These are phyloP conservation scores for Zarea fungicola DNA, from an alignment of 2,329 filamentous ascomycete species.

Conservation along the genomic window DNA sequence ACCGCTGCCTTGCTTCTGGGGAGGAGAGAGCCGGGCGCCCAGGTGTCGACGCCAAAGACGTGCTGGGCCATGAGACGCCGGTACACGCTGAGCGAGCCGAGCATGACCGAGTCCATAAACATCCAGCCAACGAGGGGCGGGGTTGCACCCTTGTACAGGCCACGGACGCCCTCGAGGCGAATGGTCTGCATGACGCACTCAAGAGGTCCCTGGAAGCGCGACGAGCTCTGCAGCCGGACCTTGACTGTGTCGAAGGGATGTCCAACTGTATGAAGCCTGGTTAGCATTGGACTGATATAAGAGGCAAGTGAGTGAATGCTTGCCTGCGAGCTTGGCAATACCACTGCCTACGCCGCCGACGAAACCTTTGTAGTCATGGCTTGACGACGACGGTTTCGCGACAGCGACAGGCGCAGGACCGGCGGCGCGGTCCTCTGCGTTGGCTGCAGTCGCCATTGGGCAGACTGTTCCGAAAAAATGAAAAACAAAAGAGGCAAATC, in stretches of 20 bases:
- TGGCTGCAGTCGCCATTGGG: background rate
- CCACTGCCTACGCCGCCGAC: slow-evolving; percentile 95
- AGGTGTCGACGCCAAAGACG: slow-evolving; percentile 56
- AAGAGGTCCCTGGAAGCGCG: slow-evolving; percentile 78
- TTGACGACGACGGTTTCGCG: slow-evolving; percentile 22
- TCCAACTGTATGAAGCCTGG: slow-evolving; percentile 40
- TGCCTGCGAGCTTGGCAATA: slow-evolving; percentile 81
- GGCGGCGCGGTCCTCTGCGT: background rate
- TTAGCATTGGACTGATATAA: slow-evolving; percentile 5
- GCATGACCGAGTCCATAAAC: slow-evolving; percentile 91
- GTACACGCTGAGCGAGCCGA: slow-evolving; percentile 87
- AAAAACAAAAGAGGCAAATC: no score
- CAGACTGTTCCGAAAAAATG: no score
- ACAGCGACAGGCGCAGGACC: slow-evolving; percentile 20
- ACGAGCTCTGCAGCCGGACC: slow-evolving; percentile 80
- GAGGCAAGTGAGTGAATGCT: background rate
- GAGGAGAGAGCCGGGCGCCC: slow-evolving; percentile 23
- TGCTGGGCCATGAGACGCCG: slow-evolving; percentile 76
- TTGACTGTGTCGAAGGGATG: slow-evolving; percentile 94
- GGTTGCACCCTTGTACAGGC: slow-evolving; percentile 90
- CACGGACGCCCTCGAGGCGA: slow-evolving; percentile 75
- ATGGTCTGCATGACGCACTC: slow-evolving; percentile 83
- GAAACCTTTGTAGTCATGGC: slow-evolving; percentile 80
- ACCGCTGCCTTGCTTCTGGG: slow-evolving; percentile 2
- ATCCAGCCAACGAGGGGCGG: slow-evolving; percentile 96